phyloP scores from a whole-genome alignment of 129 eudicot species.

The Lactuca saligna region DNA sequence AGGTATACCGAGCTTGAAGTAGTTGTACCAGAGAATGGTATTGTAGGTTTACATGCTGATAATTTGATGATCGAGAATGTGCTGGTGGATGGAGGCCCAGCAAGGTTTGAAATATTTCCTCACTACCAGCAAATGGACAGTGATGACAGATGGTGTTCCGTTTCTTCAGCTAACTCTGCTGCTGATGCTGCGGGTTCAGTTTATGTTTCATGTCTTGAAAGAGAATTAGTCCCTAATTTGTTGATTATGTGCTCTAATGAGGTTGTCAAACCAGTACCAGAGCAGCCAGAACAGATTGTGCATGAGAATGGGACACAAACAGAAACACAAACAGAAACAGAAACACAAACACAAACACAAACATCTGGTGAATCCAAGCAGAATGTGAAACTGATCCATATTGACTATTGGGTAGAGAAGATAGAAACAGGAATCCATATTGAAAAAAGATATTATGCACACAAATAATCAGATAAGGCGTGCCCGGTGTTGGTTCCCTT shows the following conservation, averaged over 20 bases:
- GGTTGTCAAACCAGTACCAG: slow-evolving; percentile 39
- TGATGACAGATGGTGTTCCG: slow-evolving; percentile 83
- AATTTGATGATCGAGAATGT: slow-evolving; percentile 89
- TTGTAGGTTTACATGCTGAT: slow-evolving; percentile 94
- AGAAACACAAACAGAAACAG: neutral
- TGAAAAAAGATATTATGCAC: slow-evolving; percentile 55
- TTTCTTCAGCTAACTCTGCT: slow-evolving; percentile 87
- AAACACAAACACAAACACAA: slow-evolving; percentile 19
- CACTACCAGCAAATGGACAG: slow-evolving; percentile 70
- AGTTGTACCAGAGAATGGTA: slow-evolving; percentile 78
- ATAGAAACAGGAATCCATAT: slow-evolving; percentile 90
- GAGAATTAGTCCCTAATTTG: slow-evolving; percentile 87
- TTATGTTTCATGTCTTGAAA: slow-evolving; percentile 73
- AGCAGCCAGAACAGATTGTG: slow-evolving; percentile 34
- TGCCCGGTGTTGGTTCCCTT: slow-evolving; percentile 99
- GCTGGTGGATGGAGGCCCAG: slow-evolving; percentile 74
- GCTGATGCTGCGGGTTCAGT: slow-evolving; percentile 97
- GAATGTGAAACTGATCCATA: slow-evolving; percentile 73
- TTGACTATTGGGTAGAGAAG: slow-evolving; percentile 97
- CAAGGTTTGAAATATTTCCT: slow-evolving; percentile 85
- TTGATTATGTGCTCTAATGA: slow-evolving; percentile 77
- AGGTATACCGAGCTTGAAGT: slow-evolving; percentile 92
- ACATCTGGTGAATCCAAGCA: slow-evolving; percentile 56
- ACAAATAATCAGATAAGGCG: slow-evolving; percentile 93
- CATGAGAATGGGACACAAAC: slow-evolving; percentile 53